Evolutionary conservation across 1,284 basidiomycete species (phyloP).

Genomic region (Ganoderma boninense): DNA sequence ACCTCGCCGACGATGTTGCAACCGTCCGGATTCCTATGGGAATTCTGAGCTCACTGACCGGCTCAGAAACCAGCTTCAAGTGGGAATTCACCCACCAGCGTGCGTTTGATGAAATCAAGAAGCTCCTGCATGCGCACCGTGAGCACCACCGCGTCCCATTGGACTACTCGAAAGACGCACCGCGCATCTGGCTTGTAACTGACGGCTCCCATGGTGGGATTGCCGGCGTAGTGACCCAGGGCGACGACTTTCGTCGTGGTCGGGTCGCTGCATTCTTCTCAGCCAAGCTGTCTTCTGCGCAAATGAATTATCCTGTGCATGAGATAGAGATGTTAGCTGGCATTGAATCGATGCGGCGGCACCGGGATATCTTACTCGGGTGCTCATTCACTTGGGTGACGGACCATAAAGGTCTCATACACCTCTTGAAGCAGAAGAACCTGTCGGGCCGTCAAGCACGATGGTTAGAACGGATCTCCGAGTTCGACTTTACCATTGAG

Average conservation of each 20-base stretch:
- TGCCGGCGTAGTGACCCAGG: constrained; percentile 31
- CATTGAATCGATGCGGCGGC: constrained; percentile 39
- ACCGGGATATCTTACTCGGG: constrained; percentile 35
- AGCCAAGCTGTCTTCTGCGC: constrained; percentile 41
- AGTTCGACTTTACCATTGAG: constrained; percentile 42
- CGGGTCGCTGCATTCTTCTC: constrained; percentile 37
- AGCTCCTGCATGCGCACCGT: constrained; percentile 24
- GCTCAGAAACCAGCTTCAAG: constrained; percentile 12
- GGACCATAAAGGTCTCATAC: constrained; percentile 43
- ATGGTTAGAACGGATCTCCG: constrained; percentile 13
- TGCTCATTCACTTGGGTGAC: constrained; percentile 37
- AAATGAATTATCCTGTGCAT: constrained; percentile 40
- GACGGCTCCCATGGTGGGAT: constrained; percentile 26
- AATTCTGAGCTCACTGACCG: constrained; percentile 27
- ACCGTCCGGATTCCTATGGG: too few relatives aligned
- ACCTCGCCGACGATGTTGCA: constrained; percentile 32
- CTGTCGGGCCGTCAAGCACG: constrained; percentile 37
- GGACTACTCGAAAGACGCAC: constrained; percentile 29
- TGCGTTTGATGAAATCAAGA: constrained; percentile 40
- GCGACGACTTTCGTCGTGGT: constrained; percentile 14
- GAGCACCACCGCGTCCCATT: constrained; percentile 30
- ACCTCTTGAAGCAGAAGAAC: constrained; percentile 22
- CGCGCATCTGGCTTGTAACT: constrained; percentile 29
- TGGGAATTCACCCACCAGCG: constrained; percentile 38
- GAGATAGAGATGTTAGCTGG: constrained; percentile 37